Conservation (phyloP, 2,329 filamentous ascomycete genomes). For the Cladophialophora immunda region DNA sequence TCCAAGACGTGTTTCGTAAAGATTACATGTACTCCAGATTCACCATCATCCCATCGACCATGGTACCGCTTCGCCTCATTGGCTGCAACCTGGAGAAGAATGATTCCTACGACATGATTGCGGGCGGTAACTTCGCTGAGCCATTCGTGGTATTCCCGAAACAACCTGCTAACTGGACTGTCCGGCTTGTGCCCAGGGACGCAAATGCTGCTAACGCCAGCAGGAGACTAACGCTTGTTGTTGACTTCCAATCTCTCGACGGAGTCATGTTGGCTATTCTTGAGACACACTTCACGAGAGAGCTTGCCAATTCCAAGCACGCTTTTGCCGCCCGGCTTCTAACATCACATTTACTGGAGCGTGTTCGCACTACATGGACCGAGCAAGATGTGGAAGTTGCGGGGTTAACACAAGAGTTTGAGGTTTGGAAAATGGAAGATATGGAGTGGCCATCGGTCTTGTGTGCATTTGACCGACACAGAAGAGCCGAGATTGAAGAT, state of each 20-base stretch:
- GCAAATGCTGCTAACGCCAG: constrained; percentile 1
- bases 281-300: constrained; percentile 55
- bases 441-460: constrained; percentile 64
- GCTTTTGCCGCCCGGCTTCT: constrained; percentile 60
- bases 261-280: constrained; percentile 70
- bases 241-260: constrained; percentile 79
- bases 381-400: constrained; percentile 62
- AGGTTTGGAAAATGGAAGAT: constrained; percentile 60
- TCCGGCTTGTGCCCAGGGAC: constrained; percentile 28
- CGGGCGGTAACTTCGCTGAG: constrained; percentile 55
- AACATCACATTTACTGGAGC: constrained; percentile 58
- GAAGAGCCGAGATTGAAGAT: constrained; percentile 52
- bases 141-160: constrained; percentile 75
- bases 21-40: constrained; percentile 85
- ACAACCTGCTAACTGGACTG: constrained; percentile 72
- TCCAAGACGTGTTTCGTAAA: constrained; percentile 94
- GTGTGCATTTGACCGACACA: constrained; percentile 57
- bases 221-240: constrained; percentile 61
- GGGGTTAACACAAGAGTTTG: constrained; percentile 62
- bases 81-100: constrained; percentile 75
- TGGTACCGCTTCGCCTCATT: constrained; percentile 77
- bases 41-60: constrained; percentile 81
- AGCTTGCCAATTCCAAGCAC: constrained; percentile 59
- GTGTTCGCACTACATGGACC: constrained; percentile 56
- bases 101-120: constrained; percentile 66